Conservation (phyloP, 305 asterid species). For the Rubia tinctorum region DNA sequence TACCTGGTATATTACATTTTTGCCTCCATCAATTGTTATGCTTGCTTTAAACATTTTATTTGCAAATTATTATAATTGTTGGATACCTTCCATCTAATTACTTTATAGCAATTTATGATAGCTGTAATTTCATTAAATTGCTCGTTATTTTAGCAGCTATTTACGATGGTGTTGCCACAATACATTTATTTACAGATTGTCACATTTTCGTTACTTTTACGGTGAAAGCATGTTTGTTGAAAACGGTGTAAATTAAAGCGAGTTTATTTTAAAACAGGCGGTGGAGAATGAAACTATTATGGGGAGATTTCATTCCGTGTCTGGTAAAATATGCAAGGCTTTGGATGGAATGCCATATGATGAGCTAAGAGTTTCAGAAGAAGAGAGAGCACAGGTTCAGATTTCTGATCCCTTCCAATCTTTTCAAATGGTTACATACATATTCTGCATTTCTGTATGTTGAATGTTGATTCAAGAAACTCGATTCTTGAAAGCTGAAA, state of each 20-base stretch:
- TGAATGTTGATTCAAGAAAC: background rate
- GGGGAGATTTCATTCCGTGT: conserved; percentile 56
- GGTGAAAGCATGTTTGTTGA: background rate
- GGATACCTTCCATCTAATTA: too few relatives aligned
- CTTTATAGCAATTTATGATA: too few relatives aligned
- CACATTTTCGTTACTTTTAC: background rate
- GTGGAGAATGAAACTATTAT: conserved; percentile 70
- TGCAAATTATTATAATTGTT: too few relatives aligned
- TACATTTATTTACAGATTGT: background rate
- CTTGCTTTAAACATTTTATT: too few relatives aligned
- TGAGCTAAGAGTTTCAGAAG: conserved; percentile 72
- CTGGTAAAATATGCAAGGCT: conserved; percentile 55
- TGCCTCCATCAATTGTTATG: background rate
- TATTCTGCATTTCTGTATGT: background rate
- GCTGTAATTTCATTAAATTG: too few relatives aligned
- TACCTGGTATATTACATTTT: conserved; percentile 46
- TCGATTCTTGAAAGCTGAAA: background rate
- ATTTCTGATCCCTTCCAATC: background rate
- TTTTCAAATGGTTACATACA: background rate
- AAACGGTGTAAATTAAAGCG: too few relatives aligned
- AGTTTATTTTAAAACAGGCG: conserved; percentile 37
- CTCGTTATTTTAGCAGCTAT: too few relatives aligned
- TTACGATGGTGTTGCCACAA: too few relatives aligned
- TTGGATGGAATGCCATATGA: conserved; percentile 72
- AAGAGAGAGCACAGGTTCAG: conserved; percentile 67